These are phyloP conservation scores for Immersiporthe knoxdaviesiana DNA, from an alignment of 2,329 filamentous ascomycete species.

Conservation along the genomic window DNA sequence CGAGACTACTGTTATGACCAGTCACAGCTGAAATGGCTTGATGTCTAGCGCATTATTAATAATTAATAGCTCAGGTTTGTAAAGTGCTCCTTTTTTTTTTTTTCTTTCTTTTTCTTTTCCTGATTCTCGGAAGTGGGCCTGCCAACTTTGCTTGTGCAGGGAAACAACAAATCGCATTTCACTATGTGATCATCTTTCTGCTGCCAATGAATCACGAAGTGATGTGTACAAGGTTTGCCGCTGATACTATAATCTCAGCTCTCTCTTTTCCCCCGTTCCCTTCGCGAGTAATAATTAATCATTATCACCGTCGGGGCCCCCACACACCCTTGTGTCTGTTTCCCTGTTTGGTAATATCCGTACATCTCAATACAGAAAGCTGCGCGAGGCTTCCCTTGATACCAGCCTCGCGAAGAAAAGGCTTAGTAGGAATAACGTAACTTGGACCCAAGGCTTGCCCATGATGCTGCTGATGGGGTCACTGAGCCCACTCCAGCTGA, in stretches of 20 bases:
- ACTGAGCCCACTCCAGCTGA: background rate
- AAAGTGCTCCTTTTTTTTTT: background rate
- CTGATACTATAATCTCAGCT: background rate
- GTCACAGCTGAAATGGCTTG: background rate
- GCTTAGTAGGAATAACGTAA: background rate
- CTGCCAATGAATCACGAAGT: background rate
- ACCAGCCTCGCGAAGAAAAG: background rate
- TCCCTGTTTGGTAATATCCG: background rate
- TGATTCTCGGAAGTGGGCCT: too few relatives aligned
- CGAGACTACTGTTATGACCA: too few relatives aligned
- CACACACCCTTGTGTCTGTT: background rate
- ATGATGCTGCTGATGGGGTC: background rate
- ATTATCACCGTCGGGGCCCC: background rate
- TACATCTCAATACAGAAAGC: background rate
- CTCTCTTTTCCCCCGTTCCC: too few relatives aligned
- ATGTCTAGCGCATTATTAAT: background rate
- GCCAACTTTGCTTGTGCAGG: background rate
- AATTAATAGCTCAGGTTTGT: background rate
- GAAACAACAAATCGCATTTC: background rate
- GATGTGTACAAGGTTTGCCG: background rate
- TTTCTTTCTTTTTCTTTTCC: too few relatives aligned
- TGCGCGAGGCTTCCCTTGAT: background rate
- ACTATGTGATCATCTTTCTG: background rate
- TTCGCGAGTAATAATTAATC: too few relatives aligned
- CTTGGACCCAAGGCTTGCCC: background rate